phyloP scores from a whole-genome alignment of 495 filamentous ascomycete species.

The Xylaria longipes region DNA sequence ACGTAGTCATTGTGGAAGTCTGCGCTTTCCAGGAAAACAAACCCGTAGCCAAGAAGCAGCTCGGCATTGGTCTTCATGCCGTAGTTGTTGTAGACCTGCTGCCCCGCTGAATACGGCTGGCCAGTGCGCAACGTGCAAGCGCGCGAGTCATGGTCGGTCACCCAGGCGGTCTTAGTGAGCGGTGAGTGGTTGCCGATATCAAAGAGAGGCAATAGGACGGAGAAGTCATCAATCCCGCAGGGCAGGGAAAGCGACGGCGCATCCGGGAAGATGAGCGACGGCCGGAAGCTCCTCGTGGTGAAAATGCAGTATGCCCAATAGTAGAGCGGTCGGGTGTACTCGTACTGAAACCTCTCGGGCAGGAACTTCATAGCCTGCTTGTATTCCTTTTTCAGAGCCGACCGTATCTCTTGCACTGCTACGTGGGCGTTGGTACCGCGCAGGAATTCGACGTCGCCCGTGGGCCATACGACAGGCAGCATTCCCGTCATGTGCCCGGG shows the following conservation, averaged over 20 bases:
- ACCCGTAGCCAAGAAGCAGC: constrained; percentile 61
- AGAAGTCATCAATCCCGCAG: constrained; percentile 54
- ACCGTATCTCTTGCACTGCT: constrained; percentile 52
- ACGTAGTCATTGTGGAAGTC: constrained; percentile 57
- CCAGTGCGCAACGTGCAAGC: constrained; percentile 32
- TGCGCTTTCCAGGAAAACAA: constrained; percentile 49
- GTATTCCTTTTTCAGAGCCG: constrained; percentile 49
- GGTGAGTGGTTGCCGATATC: constrained; percentile 61
- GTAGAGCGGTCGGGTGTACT: constrained; percentile 54
- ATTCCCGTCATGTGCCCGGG: constrained; percentile 47
- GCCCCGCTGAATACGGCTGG: constrained; percentile 33
- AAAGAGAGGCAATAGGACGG: constrained; percentile 58
- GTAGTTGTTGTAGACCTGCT: constrained; percentile 62
- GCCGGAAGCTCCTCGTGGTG: constrained; percentile 59
- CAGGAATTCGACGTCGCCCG: constrained; percentile 53
- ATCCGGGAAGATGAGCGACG: constrained; percentile 50
- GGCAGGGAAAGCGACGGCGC: constrained; percentile 29
- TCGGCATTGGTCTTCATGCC: constrained; percentile 60
- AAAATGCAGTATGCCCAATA: constrained; percentile 63
- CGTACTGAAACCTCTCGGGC: constrained; percentile 40
- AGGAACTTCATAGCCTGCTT: constrained; percentile 49
- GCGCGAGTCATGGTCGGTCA: constrained; percentile 31
- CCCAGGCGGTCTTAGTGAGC: constrained; percentile 51
- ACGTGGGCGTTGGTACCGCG: constrained; percentile 56
- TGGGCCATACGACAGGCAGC: constrained; percentile 53